These are phyloP conservation scores for Cicer arietinum DNA, from an alignment of 306 rosid genomes.

Conservation along the genomic window DNA sequence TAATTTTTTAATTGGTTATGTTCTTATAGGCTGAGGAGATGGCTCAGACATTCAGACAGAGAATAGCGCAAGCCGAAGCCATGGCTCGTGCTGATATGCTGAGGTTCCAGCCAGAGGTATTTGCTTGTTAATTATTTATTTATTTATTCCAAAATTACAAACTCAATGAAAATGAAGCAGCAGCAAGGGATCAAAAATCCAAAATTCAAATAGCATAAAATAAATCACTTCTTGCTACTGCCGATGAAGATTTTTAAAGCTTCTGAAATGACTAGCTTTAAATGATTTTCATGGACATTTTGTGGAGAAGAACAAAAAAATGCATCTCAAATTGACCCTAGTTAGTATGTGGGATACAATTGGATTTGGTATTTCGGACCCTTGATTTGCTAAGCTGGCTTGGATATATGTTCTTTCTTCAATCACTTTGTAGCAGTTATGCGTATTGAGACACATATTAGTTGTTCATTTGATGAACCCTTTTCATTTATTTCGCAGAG, in stretches of 20 bases:
- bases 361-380: background rate
- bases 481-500: conserved; percentile 59
- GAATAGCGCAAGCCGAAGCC: conserved; percentile 99
- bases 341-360: background rate
- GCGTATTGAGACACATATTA: background rate
- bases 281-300: background rate
- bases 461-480: conserved; percentile 27
- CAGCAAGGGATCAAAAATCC: background rate
- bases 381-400: background rate
- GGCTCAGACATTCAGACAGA: conserved; percentile 95
- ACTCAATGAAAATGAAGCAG: conserved; percentile 27
- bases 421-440: conserved; percentile 9
- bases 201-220: conserved; percentile 10
- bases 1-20: conserved; percentile 38
- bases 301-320: background rate
- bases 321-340: background rate
- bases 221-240: conserved; percentile 3
- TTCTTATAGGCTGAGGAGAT: conserved; percentile 90
- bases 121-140: conserved; percentile 38
- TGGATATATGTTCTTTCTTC: background rate
- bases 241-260: background rate
- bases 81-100: conserved; percentile 98
- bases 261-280: conserved; percentile 21
- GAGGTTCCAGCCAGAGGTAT: conserved; percentile 91
- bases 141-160: conserved; percentile 10